Conservation (phyloP, 371 early-diverging fungal genomes). For the Mucor sp. region DNA sequence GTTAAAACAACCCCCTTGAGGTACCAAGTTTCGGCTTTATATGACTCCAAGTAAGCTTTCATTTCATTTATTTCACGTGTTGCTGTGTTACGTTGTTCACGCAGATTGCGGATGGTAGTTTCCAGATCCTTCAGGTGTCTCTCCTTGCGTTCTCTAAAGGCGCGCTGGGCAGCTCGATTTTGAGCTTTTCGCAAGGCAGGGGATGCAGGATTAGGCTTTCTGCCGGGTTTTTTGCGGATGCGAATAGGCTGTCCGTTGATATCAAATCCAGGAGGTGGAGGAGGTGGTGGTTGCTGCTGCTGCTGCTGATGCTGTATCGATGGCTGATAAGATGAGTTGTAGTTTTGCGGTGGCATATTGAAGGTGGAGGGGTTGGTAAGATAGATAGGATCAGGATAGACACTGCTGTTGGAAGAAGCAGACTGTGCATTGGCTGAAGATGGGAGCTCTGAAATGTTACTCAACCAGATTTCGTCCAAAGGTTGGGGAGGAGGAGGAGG, state of each 20-base stretch:
- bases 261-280: conserved; percentile 4
- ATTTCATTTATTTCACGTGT: conserved; percentile 47
- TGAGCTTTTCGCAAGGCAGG: conserved; percentile 76
- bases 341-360: not conserved
- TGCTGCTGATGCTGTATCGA: not conserved
- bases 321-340: not conserved
- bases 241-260: conserved; percentile 22
- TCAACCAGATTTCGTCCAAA: conserved; percentile 3
- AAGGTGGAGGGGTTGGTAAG: not conserved
- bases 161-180: conserved; percentile 79
- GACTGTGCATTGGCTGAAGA: not conserved
- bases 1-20: conserved; percentile 55
- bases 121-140: conserved; percentile 68
- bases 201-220: conserved; percentile 74
- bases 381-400: not conserved
- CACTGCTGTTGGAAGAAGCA: not conserved
- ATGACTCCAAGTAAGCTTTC: conserved; percentile 49
- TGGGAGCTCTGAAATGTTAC: not conserved
- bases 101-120: not conserved
- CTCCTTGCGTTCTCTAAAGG: conserved; percentile 80
- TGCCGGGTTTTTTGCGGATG: conserved; percentile 58
- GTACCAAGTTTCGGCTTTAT: conserved; percentile 60
- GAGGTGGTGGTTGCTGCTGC: not conserved
- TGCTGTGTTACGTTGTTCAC: conserved; percentile 49
- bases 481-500: not conserved